phyloP scores from a whole-genome alignment of 306 rosid genomes.

The Castanea crenata region DNA sequence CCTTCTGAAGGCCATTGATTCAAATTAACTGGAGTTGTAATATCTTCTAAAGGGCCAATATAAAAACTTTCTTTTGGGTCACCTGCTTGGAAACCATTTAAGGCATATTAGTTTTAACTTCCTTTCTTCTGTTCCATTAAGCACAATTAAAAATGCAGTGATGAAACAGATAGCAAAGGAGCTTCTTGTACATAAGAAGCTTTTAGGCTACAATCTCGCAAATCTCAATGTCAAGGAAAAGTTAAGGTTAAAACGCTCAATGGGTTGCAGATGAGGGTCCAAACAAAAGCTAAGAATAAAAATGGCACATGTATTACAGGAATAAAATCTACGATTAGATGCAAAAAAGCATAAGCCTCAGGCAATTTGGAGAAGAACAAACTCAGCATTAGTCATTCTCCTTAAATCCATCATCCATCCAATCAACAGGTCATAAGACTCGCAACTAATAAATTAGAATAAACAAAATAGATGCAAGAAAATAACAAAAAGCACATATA shows the following conservation, averaged over 20 bases:
- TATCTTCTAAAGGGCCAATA: slow-evolving; percentile 61
- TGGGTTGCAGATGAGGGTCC: too few species aligned
- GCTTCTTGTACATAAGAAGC: not conserved
- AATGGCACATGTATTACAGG: too few species aligned
- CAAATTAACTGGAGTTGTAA: slow-evolving; percentile 20
- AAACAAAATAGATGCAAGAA: not conserved
- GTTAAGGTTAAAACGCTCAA: too few species aligned
- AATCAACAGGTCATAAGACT: too few species aligned
- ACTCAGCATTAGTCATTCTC: too few species aligned
- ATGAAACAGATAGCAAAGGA: not conserved
- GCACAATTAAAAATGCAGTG: not conserved
- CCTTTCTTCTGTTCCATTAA: not conserved
- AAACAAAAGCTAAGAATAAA: too few species aligned
- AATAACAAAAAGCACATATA: not conserved
- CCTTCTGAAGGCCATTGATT: slow-evolving; percentile 93
- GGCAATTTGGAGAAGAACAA: too few species aligned
- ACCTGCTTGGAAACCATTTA: slow-evolving; percentile 41
- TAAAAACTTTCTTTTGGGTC: slow-evolving; percentile 74
- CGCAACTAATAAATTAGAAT: not conserved
- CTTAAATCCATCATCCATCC: too few species aligned
- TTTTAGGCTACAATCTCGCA: too few species aligned
- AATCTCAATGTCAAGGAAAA: too few species aligned
- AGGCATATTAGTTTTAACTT: not conserved
- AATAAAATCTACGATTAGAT: too few species aligned
- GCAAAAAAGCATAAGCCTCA: too few species aligned